Evolutionary conservation across 768 basidiomycete genomes (phyloP).

Genomic region (Termitomyces sp.): DNA sequence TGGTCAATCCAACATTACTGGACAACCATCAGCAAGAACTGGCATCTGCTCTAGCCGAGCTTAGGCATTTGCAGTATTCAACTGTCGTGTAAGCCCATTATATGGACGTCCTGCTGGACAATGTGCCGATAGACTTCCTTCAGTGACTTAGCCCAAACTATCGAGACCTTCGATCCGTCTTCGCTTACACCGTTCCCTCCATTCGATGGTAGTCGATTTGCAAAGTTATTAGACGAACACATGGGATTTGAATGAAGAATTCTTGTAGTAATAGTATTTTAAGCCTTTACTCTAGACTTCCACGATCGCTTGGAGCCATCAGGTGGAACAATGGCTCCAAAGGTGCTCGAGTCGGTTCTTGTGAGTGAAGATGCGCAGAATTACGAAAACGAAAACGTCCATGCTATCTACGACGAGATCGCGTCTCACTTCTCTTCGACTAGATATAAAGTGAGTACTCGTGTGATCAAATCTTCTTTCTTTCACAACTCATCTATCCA

Average conservation of each 20-base stretch:
- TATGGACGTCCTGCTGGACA: neutral
- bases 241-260: conserved; percentile 54
- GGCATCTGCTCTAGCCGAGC: conserved; percentile 56
- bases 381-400: conserved; percentile 76
- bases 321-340: conserved; percentile 11
- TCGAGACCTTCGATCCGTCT: conserved; percentile 41
- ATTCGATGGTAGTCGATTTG: conserved; percentile 64
- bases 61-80: conserved; percentile 53
- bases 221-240: conserved; percentile 64
- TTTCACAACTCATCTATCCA: neutral
- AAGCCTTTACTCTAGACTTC: conserved; percentile 5
- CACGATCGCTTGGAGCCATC: conserved; percentile 5
- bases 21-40: conserved; percentile 94
- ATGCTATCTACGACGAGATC: conserved; percentile 79
- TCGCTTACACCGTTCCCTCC: conserved; percentile 55
- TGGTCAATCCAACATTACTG: conserved; percentile 84
- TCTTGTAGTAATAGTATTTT: conserved; percentile 1
- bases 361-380: conserved; percentile 43
- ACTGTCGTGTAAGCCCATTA: conserved; percentile 47
- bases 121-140: neutral
- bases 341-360: conserved; percentile 30
- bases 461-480: neutral
- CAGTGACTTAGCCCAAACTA: conserved; percentile 52
- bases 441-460: conserved; percentile 66
- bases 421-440: conserved; percentile 86